phyloP scores from a whole-genome alignment of 441 rosid species.

The Theobroma grandiflorum region DNA sequence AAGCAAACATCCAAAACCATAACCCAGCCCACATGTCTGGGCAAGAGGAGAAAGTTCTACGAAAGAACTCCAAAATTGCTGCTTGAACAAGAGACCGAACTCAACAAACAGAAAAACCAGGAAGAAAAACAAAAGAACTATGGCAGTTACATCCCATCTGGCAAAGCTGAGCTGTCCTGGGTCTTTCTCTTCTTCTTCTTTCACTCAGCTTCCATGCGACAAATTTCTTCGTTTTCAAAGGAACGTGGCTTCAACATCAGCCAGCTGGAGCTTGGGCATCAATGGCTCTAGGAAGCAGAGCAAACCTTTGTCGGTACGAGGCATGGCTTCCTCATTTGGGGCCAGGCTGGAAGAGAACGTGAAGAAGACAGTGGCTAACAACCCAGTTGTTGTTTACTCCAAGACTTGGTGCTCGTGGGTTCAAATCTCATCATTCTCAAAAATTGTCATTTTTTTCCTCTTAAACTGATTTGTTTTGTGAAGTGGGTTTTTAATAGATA shows the following conservation, averaged over 20 bases:
- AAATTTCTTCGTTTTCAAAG: background rate
- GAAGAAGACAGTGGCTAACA: slow-evolving; percentile 70
- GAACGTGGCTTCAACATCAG: slow-evolving; percentile 11
- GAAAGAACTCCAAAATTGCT: background rate
- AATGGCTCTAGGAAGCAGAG: slow-evolving; percentile 34
- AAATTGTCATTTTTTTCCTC: background rate
- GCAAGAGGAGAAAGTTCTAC: background rate
- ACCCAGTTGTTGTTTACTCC: slow-evolving; percentile 91
- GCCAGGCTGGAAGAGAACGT: slow-evolving; percentile 84
- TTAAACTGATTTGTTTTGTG: background rate
- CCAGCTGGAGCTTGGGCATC: slow-evolving; percentile 21
- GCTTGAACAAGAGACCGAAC: background rate
- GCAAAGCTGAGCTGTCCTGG: slow-evolving; percentile 29
- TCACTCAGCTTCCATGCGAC: slow-evolving; percentile 10
- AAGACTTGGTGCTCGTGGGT: slow-evolving; percentile 98
- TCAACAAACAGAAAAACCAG: background rate
- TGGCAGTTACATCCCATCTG: slow-evolving; percentile 47
- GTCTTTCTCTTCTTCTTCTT: slow-evolving; percentile 26
- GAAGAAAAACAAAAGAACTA: background rate
- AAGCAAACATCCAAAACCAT: background rate
- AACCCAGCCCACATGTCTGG: background rate
- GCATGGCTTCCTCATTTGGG: slow-evolving; percentile 73
- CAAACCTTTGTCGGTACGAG: slow-evolving; percentile 42
- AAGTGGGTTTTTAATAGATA: background rate
- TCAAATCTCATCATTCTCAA: slow-evolving; percentile 26